Evolutionary conservation across 2,329 filamentous ascomycete genomes (phyloP).

Genomic region (Venturia pyrina): DNA sequence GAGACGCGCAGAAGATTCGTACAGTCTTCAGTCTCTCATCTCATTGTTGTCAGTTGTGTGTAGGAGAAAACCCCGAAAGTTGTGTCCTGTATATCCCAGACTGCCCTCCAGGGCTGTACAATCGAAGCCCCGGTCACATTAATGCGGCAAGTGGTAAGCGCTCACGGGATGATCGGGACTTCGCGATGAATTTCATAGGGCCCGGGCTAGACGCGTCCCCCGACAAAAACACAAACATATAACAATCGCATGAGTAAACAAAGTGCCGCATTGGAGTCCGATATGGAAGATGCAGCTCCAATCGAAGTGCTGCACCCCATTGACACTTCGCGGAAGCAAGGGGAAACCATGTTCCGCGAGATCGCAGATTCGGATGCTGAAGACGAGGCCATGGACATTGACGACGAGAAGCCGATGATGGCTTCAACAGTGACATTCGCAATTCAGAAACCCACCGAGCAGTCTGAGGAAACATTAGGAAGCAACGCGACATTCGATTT

Average conservation of each 20-base stretch:
- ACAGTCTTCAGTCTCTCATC: background rate
- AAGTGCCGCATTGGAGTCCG: background rate
- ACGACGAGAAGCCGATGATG: background rate
- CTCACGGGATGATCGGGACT: background rate
- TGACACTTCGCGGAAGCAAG: background rate
- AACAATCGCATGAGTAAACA: background rate
- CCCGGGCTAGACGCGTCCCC: background rate
- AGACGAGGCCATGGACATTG: conserved; percentile 5
- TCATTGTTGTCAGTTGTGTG: background rate
- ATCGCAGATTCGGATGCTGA: conserved; percentile 1
- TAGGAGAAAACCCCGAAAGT: background rate
- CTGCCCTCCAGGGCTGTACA: background rate
- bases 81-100: background rate
- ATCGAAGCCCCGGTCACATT: background rate
- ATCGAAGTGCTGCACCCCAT: background rate
- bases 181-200: background rate
- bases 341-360: background rate
- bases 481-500: background rate
- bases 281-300: background rate
- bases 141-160: background rate
- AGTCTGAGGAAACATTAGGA: background rate
- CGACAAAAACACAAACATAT: background rate
- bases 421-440: background rate
- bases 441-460: background rate
- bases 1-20: background rate